Percentiles rank a stretch among this genome's conserved stretches.
Conservation (phyloP, 1,284 basidiomycete genomes). For the Leccinum pallidistipes region DNA sequence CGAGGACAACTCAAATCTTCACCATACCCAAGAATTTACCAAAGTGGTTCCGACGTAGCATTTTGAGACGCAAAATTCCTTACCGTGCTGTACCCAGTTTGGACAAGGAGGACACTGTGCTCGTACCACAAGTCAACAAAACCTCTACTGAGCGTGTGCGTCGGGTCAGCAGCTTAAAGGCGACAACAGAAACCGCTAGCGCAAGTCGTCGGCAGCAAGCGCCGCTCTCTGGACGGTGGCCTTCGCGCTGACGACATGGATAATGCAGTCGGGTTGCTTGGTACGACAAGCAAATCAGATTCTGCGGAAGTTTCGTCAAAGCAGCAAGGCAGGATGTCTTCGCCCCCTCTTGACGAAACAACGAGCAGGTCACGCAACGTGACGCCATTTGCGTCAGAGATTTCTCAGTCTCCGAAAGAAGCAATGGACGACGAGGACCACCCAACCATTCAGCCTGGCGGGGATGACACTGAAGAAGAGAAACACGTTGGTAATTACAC, state of each 20-base stretch:
- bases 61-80: conserved; percentile 22
- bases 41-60: conserved; percentile 27
- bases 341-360: neutral
- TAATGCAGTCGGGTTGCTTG: neutral
- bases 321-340: neutral
- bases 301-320: neutral
- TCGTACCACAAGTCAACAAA: neutral
- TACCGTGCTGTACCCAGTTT: neutral
- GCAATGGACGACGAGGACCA: neutral
- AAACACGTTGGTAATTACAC: conserved; percentile 17
- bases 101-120: neutral
- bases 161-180: conserved; percentile 1
- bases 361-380: conserved; percentile 7
- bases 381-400: conserved; percentile 13
- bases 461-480: neutral
- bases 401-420: neutral
- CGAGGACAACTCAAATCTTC: neutral
- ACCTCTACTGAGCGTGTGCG: neutral
- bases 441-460: neutral
- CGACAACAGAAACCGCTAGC: neutral
- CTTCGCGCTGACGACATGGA: neutral
- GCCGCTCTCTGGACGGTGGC: conserved; percentile 5
- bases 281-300: neutral
- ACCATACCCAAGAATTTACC: conserved; percentile 1
- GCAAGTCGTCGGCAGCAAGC: neutral